A percentile compares a stretch with the other conserved stretches of the same genome.
Evolutionary conservation across 2,329 filamentous ascomycete species (phyloP).

Genomic region (Fusarium fujikuroi): DNA sequence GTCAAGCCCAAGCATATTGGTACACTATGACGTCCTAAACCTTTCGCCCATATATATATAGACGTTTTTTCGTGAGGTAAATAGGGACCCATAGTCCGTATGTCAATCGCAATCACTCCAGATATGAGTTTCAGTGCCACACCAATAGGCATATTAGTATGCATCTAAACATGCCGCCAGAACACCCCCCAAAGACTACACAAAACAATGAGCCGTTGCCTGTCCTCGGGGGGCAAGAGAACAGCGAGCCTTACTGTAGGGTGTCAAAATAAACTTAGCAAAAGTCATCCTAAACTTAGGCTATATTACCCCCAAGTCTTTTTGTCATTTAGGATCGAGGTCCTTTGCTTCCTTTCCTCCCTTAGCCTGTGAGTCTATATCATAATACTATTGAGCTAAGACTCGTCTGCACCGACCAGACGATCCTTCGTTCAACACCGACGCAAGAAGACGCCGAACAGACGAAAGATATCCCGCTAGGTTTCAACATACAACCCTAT

Average conservation of each 20-base stretch:
- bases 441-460: constrained; percentile 35
- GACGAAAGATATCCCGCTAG: constrained; percentile 23
- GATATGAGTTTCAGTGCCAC: background rate
- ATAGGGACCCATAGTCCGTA: background rate
- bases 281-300: too few species aligned
- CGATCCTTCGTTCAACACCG: constrained; percentile 25
- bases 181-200: background rate
- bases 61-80: background rate
- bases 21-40: background rate
- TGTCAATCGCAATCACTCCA: background rate
- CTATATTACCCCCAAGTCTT: too few species aligned
- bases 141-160: background rate
- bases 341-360: too few species aligned
- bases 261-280: too few species aligned
- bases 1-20: background rate
- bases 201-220: background rate
- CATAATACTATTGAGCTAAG: constrained; percentile 21
- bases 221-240: too few species aligned
- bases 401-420: constrained; percentile 6
- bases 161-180: background rate
- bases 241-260: too few species aligned
- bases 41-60: background rate
- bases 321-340: too few species aligned
- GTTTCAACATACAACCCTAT: constrained; percentile 26
- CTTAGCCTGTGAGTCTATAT: background rate